Evolutionary conservation across 2,329 filamentous ascomycete genomes (phyloP).

Genomic region (Fusarium mexicanum): DNA sequence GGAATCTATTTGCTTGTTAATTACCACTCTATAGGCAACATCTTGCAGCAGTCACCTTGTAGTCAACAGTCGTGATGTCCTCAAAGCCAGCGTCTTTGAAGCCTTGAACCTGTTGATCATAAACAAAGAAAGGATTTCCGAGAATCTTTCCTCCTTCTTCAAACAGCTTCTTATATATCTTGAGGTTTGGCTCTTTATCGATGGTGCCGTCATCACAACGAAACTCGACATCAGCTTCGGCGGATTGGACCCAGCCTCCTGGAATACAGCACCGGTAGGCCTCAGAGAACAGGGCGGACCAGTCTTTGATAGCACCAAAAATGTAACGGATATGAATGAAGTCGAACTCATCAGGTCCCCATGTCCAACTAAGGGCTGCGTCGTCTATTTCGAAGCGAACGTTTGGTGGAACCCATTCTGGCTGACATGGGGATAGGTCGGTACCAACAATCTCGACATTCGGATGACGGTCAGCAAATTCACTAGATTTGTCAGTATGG

Average conservation of each 20-base stretch:
- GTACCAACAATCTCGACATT: conserved; percentile 25
- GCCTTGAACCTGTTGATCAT: conserved; percentile 18
- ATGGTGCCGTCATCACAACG: conserved; percentile 26
- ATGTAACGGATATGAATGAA: conserved; percentile 36
- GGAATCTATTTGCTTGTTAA: conserved; percentile 5
- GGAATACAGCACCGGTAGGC: conserved; percentile 35
- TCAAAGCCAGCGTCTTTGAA: conserved; percentile 27
- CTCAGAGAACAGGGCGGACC: conserved; percentile 22
- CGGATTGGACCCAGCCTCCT: conserved; percentile 35
- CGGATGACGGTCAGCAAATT: conserved; percentile 33
- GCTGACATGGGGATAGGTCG: conserved; percentile 35
- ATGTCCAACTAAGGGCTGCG: conserved; percentile 28
- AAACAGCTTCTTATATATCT: neutral
- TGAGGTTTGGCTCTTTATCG: conserved; percentile 2
- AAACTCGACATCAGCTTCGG: conserved; percentile 23
- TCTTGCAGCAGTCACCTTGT: conserved; percentile 3
- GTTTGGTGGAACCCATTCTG: conserved; percentile 35
- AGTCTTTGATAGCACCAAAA: conserved; percentile 32
- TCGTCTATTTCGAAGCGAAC: conserved; percentile 36
- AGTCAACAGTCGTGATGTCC: conserved; percentile 29
- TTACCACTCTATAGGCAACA: fast-evolving
- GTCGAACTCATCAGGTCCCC: conserved; percentile 21
- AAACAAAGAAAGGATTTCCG: conserved; percentile 23
- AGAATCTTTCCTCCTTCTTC: conserved; percentile 26
- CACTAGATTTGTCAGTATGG: neutral